Evolutionary conservation across 2,329 filamentous ascomycete species (phyloP).

Genomic region (Zasmidium citrigriseum): DNA sequence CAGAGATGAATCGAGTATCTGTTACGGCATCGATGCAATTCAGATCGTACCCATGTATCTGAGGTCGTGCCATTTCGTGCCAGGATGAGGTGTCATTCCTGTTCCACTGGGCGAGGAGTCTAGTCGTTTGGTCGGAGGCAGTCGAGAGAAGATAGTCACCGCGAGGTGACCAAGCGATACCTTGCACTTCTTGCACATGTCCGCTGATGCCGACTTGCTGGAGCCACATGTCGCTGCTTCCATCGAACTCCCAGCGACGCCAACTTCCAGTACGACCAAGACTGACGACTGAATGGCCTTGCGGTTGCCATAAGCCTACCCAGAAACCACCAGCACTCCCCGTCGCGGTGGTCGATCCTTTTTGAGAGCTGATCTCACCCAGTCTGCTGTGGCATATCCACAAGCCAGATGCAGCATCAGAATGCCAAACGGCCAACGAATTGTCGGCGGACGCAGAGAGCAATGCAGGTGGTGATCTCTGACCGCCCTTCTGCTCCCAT

Average conservation of each 20-base stretch:
- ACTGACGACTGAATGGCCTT: conserved; percentile 72
- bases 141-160: conserved; percentile 88
- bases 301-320: conserved; percentile 88
- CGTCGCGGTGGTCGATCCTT: conserved; percentile 93
- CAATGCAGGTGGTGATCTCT: conserved; percentile 47
- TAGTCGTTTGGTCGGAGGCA: conserved; percentile 87
- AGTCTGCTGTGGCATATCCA: conserved; percentile 86
- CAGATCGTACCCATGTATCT: conserved; percentile 97
- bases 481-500: conserved; percentile 62
- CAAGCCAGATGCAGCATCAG: conserved; percentile 79
- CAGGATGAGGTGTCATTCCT: conserved; percentile 60
- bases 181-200: conserved; percentile 79
- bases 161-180: conserved; percentile 78
- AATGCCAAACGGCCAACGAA: conserved; percentile 89
- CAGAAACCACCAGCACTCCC: conserved; percentile 96
- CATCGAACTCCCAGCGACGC: conserved; percentile 76
- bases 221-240: conserved; percentile 67
- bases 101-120: conserved; percentile 80
- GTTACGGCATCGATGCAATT: conserved; percentile 86
- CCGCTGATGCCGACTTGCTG: conserved; percentile 78
- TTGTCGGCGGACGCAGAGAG: conserved; percentile 94
- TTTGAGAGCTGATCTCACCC: conserved; percentile 91
- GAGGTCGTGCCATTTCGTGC: conserved; percentile 94
- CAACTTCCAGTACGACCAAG: conserved; percentile 91
- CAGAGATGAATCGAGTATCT: conserved; percentile 79